Evolutionary conservation across 495 filamentous ascomycete genomes (phyloP).

Genomic region (Aspergillus olivimuriae): DNA sequence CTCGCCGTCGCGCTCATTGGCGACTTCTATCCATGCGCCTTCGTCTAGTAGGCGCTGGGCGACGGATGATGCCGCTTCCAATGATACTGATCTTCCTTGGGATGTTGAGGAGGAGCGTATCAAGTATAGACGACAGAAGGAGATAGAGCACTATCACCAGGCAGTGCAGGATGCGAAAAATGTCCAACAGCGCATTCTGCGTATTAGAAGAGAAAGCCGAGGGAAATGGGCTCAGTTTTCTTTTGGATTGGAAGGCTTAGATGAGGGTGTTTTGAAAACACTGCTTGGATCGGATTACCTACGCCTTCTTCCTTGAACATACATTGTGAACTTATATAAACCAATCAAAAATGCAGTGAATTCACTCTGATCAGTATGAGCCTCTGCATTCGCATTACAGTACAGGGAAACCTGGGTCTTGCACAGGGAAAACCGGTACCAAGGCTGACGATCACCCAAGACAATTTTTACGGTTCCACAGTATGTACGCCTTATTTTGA

Average conservation of each 20-base stretch:
- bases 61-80: too few species aligned
- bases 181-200: conserved; percentile 23
- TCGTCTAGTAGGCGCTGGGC: too few species aligned
- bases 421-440: background rate
- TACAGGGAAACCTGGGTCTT: background rate
- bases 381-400: background rate
- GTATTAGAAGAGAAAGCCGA: conserved; percentile 18
- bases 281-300: conserved; percentile 15
- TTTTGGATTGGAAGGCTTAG: conserved; percentile 22
- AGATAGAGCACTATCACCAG: conserved; percentile 19
- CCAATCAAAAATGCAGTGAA: background rate
- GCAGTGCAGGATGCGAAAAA: conserved; percentile 15
- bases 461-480: too few species aligned
- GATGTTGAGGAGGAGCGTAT: conserved; percentile 28
- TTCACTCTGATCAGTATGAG: background rate
- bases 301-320: conserved; percentile 1
- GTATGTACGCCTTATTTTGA: too few species aligned
- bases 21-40: conserved; percentile 15
- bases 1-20: conserved; percentile 10
- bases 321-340: background rate
- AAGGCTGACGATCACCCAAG: background rate
- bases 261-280: conserved; percentile 13
- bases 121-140: conserved; percentile 21
- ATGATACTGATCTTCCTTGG: conserved; percentile 17
- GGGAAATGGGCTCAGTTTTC: conserved; percentile 37